Conservation (phyloP, 169 alveolate genomes). For the Besnoitia besnoiti region DNA sequence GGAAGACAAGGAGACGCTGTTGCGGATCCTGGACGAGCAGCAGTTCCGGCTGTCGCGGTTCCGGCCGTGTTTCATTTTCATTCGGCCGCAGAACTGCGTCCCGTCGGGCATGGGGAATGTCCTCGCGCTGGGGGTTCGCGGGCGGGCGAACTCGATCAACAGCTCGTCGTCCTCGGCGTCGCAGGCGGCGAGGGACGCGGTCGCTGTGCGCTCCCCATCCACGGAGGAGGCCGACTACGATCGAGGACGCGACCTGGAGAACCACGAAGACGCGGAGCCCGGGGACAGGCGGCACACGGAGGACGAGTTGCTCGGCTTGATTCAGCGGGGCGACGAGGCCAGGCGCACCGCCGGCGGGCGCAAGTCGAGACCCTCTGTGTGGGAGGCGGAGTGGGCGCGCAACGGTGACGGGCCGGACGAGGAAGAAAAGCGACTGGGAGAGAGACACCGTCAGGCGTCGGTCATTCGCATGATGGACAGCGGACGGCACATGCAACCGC, state of each 20-base stretch:
- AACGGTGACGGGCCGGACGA: background rate
- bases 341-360: background rate
- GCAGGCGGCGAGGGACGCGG: background rate
- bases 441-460: background rate
- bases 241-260: too few species aligned
- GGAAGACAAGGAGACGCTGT: slow-evolving; percentile 57
- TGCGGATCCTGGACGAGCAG: slow-evolving; percentile 61
- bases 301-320: background rate
- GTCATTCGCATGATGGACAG: slow-evolving; percentile 16
- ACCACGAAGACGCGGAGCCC: background rate
- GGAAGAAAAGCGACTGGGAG: background rate
- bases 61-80: slow-evolving; percentile 49
- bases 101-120: slow-evolving; percentile 26
- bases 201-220: background rate
- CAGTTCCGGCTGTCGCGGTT: slow-evolving; percentile 59
- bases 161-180: background rate
- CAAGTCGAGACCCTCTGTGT: background rate
- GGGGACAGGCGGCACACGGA: slow-evolving; percentile 8
- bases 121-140: background rate
- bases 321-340: background rate
- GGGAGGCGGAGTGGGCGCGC: too few species aligned
- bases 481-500: background rate
- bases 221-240: too few species aligned
- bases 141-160: background rate
- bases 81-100: slow-evolving; percentile 52